A percentile compares a stretch with the other conserved stretches of the same genome.
Conservation (phyloP, 2,329 filamentous ascomycete genomes). For the Stemphylium lycopersici region DNA sequence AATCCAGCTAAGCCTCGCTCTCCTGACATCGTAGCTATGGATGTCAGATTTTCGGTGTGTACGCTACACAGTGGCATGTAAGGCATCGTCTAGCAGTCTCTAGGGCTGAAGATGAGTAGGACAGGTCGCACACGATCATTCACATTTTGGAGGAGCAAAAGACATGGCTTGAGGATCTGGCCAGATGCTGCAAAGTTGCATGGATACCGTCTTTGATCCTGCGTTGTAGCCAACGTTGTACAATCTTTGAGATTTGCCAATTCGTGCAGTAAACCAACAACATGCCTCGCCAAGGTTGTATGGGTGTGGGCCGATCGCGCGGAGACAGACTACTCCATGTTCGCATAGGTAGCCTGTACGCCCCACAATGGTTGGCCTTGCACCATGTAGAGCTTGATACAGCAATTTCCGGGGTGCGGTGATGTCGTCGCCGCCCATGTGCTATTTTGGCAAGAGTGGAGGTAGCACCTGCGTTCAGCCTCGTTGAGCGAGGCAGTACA, state of each 20-base stretch:
- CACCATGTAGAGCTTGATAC: not conserved
- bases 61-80: constrained; percentile 9
- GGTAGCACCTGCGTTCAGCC: constrained; percentile 15
- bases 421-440: not conserved
- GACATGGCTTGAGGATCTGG: not conserved
- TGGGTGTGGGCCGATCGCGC: constrained; percentile 8
- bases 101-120: constrained; percentile 14
- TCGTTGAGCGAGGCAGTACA: constrained; percentile 8
- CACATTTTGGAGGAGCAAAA: not conserved
- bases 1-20: constrained; percentile 12
- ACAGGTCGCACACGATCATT: constrained; percentile 13
- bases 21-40: constrained; percentile 14
- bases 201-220: not conserved
- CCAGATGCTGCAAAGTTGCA: constrained; percentile 8
- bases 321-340: not conserved
- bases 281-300: constrained; percentile 1
- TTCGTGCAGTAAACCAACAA: constrained; percentile 1
- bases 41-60: constrained; percentile 9
- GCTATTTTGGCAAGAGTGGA: not conserved
- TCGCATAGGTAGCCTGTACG: not conserved
- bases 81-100: constrained; percentile 8
- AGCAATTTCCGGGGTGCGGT: not conserved
- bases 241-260: constrained; percentile 4
- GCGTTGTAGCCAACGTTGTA: constrained; percentile 2
- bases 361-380: constrained; percentile 6